These are phyloP conservation scores for Myxozyma melibiosi DNA, from an alignment of 805 yeast genomes.

Conservation along the genomic window DNA sequence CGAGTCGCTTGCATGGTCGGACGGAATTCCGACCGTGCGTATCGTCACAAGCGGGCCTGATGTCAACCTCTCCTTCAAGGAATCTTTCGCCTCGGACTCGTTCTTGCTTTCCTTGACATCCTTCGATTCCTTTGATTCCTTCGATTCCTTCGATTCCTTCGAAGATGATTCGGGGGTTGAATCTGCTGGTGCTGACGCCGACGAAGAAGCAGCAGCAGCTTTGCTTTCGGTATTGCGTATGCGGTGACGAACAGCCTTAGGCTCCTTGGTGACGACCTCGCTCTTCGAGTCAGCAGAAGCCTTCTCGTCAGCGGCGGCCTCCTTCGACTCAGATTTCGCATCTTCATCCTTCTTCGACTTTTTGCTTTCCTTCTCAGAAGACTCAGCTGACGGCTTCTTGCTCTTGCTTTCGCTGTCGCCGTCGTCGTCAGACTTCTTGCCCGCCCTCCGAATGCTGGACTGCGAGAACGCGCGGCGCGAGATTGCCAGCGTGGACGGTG, in stretches of 20 bases:
- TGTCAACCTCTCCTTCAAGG: too few species aligned
- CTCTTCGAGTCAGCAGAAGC: slow-evolving; percentile 3
- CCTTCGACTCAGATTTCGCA: slow-evolving; percentile 1
- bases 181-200: background rate
- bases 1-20: slow-evolving; percentile 17
- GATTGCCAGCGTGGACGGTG: slow-evolving; percentile 3
- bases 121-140: background rate
- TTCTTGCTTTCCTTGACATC: slow-evolving; percentile 10
- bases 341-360: background rate
- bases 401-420: background rate
- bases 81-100: slow-evolving; percentile 7
- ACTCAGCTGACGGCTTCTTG: background rate
- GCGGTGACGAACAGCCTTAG: slow-evolving; percentile 4
- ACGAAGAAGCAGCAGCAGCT: background rate
- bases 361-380: background rate
- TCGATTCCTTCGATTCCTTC: too few species aligned
- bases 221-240: slow-evolving; percentile 1
- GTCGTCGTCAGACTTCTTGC: slow-evolving; percentile 13
- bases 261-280: slow-evolving; percentile 6
- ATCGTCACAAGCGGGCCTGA: slow-evolving; percentile 8
- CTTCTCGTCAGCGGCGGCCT: slow-evolving; percentile 10
- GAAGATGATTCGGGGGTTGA: background rate
- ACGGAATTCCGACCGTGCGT: slow-evolving; percentile 14
- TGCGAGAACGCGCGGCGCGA: slow-evolving; percentile 23
- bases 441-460: slow-evolving; percentile 6